These are phyloP conservation scores for Tephrocybe sp. DNA, from an alignment of 768 basidiomycete genomes.

Conservation along the genomic window DNA sequence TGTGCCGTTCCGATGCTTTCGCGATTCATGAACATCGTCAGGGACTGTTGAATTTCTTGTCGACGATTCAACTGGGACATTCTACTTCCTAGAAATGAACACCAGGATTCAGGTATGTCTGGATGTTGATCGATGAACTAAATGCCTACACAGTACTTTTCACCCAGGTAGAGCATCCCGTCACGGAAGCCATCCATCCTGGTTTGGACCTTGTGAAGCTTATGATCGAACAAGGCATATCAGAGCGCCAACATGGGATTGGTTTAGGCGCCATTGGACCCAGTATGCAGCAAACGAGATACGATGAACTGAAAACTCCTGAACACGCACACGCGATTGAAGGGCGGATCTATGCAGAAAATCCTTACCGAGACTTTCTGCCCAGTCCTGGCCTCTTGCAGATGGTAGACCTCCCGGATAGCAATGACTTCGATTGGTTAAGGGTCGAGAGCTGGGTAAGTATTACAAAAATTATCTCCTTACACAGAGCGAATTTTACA, in stretches of 20 bases:
- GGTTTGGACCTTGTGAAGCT: conserved; percentile 63
- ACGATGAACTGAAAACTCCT: conserved; percentile 21
- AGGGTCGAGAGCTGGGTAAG: conserved; percentile 62
- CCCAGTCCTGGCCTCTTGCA: conserved; percentile 68
- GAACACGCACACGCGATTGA: conserved; percentile 12
- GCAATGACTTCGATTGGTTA: conserved; percentile 44
- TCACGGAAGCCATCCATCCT: conserved; percentile 57
- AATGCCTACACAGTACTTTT: neutral
- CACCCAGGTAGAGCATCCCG: conserved; percentile 63
- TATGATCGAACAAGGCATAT: conserved; percentile 60
- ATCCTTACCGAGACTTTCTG: conserved; percentile 54
- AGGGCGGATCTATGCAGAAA: conserved; percentile 46
- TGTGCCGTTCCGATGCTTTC: neutral
- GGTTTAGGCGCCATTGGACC: conserved; percentile 13
- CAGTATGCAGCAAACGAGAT: conserved; percentile 39
- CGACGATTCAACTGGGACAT: conserved; percentile 48
- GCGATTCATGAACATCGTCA: conserved; percentile 15
- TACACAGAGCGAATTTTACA: neutral
- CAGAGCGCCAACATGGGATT: conserved; percentile 24
- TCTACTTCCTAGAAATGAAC: conserved; percentile 77
- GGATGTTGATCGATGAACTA: neutral
- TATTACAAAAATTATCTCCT: neutral
- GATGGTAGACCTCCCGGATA: conserved; percentile 40
- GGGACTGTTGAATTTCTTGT: conserved; percentile 73
- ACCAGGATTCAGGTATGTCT: conserved; percentile 54